Evolutionary conservation across 495 filamentous ascomycete genomes (phyloP).

Genomic region (Melanomma pulvis-pyrius): DNA sequence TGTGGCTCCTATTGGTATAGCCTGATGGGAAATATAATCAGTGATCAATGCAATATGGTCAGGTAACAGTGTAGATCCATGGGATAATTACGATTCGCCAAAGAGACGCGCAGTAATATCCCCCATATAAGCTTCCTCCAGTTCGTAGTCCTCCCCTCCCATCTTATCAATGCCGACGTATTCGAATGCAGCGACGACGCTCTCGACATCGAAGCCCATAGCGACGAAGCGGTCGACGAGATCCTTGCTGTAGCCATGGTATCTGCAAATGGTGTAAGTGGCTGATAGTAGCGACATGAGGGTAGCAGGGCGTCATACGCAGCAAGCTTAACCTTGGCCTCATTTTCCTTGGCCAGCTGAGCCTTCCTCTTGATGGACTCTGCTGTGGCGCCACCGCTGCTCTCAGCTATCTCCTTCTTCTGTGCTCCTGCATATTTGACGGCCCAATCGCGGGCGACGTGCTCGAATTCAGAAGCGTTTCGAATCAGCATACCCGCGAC

Average conservation of each 20-base stretch:
- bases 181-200: slow-evolving; percentile 82
- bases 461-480: slow-evolving; percentile 75
- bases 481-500: slow-evolving; percentile 89
- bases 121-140: slow-evolving; percentile 84
- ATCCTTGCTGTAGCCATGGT: slow-evolving; percentile 84
- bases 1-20: not conserved
- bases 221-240: slow-evolving; percentile 84
- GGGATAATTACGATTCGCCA: slow-evolving; percentile 58
- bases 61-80: not conserved
- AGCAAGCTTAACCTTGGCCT: slow-evolving; percentile 52
- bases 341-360: slow-evolving; percentile 53
- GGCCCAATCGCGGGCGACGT: slow-evolving; percentile 88
- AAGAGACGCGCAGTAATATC: slow-evolving; percentile 85
- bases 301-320: slow-evolving; percentile 33
- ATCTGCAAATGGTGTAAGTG: slow-evolving; percentile 54
- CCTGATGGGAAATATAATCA: not conserved
- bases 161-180: slow-evolving; percentile 78
- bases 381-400: slow-evolving; percentile 54
- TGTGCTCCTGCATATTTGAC: slow-evolving; percentile 81
- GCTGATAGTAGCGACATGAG: not conserved
- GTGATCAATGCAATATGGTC: not conserved
- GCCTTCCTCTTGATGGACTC: slow-evolving; percentile 46
- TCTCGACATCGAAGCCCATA: slow-evolving; percentile 94
- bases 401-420: slow-evolving; percentile 52
- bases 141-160: slow-evolving; percentile 75